phyloP scores from a whole-genome alignment of 805 yeast species.

The Candida hispaniensis region DNA sequence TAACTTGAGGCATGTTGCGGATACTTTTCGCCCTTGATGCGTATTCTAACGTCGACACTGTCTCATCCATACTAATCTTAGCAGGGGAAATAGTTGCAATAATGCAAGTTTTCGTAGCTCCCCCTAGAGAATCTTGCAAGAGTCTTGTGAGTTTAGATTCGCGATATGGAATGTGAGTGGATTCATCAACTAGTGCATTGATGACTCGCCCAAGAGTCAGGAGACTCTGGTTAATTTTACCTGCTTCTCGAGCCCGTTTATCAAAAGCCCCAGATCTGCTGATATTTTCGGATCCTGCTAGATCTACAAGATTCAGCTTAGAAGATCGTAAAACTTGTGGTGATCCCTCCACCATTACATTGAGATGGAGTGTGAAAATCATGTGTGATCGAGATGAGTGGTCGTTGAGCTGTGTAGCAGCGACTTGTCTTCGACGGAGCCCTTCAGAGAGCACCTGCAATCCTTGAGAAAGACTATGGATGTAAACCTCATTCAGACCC shows the following conservation, averaged over 20 bases:
- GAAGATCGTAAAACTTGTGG: conserved; percentile 37
- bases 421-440: conserved; percentile 54
- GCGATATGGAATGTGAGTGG: conserved; percentile 71
- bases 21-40: conserved; percentile 81
- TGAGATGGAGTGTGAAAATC: conserved; percentile 57
- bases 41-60: conserved; percentile 74
- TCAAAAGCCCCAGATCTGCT: conserved; percentile 77
- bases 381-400: conserved; percentile 72
- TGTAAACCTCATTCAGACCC: conserved; percentile 46
- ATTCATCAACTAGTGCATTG: conserved; percentile 52
- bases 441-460: conserved; percentile 45
- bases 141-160: conserved; percentile 73
- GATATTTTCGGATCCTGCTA: conserved; percentile 93
- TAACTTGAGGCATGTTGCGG: conserved; percentile 55
- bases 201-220: conserved; percentile 84
- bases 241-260: conserved; percentile 86
- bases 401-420: conserved; percentile 69
- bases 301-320: conserved; percentile 76
- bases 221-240: conserved; percentile 80
- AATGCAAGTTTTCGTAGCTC: conserved; percentile 74
- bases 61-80: conserved; percentile 62
- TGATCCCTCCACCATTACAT: conserved; percentile 43
- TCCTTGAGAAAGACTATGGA: conserved; percentile 43
- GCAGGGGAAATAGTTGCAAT: conserved; percentile 87
- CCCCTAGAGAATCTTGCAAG: conserved; percentile 78